phyloP scores from a whole-genome alignment of 805 yeast species.

The Priceomyces haplophilus region DNA sequence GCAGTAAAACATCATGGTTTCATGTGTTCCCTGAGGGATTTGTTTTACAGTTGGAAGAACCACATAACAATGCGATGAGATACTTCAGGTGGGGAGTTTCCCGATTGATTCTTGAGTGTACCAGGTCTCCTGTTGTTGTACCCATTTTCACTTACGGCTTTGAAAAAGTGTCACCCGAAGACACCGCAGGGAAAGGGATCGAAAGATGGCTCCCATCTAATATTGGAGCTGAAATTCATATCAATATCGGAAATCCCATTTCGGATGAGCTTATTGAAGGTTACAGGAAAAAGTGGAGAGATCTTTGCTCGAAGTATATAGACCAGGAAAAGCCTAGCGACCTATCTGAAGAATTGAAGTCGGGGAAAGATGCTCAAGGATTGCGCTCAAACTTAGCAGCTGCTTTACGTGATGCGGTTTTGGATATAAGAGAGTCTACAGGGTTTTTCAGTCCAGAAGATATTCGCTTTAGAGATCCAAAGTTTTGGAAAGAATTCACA shows the following conservation, averaged over 20 bases:
- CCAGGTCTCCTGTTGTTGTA: slow-evolving; percentile 78
- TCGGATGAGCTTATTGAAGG: slow-evolving; percentile 55
- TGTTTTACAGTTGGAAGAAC: slow-evolving; percentile 80
- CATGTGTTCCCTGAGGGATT: slow-evolving; percentile 95
- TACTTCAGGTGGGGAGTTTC: slow-evolving; percentile 96
- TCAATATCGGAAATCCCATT: slow-evolving; percentile 70
- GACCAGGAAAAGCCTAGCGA: slow-evolving; percentile 55
- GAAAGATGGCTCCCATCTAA: slow-evolving; percentile 60
- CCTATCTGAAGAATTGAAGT: slow-evolving; percentile 56
- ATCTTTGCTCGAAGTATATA: slow-evolving; percentile 51
- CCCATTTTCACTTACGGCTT: slow-evolving; percentile 87
- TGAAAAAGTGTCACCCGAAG: slow-evolving; percentile 83
- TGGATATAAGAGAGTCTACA: slow-evolving; percentile 37
- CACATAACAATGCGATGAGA: slow-evolving; percentile 82
- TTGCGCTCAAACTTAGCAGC: slow-evolving; percentile 71
- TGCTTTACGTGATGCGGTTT: slow-evolving; percentile 62
- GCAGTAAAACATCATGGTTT: slow-evolving; percentile 78
- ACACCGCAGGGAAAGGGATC: slow-evolving; percentile 50
- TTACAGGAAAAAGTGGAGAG: slow-evolving; percentile 70
- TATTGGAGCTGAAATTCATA: slow-evolving; percentile 62
- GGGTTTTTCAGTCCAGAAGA: slow-evolving; percentile 61
- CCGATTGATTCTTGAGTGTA: slow-evolving; percentile 76
- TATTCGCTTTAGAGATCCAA: slow-evolving; percentile 59
- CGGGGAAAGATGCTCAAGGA: slow-evolving; percentile 61
- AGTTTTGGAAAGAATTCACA: slow-evolving; percentile 74